These are phyloP conservation scores for Simplicillium sp. DNA, from an alignment of 2,329 filamentous ascomycete genomes.

Conservation along the genomic window DNA sequence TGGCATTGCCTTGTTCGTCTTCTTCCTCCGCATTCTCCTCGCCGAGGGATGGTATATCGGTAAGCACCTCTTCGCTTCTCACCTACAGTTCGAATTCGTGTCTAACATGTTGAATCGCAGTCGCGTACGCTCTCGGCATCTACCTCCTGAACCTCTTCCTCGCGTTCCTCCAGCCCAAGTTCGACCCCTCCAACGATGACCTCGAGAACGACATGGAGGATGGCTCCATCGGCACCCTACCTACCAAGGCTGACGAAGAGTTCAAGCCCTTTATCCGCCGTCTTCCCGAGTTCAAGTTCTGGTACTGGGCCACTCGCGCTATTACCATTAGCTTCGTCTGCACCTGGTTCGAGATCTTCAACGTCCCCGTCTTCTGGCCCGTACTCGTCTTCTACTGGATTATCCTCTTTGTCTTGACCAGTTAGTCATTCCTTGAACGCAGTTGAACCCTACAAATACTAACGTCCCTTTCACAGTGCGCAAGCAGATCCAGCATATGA, in stretches of 20 bases:
- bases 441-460: conserved; percentile 2
- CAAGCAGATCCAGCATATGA: conserved; percentile 99
- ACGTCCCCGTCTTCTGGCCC: conserved; percentile 98
- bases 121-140: conserved; percentile 95
- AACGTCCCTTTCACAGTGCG: conserved; percentile 55
- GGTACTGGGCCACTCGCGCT: conserved; percentile 89
- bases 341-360: conserved; percentile 90
- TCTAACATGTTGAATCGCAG: conserved; percentile 33
- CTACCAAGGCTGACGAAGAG: conserved; percentile 94
- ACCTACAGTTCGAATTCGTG: neutral
- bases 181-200: conserved; percentile 88
- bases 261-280: conserved; percentile 95
- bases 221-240: conserved; percentile 69
- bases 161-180: conserved; percentile 95
- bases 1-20: conserved; percentile 63
- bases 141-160: conserved; percentile 99
- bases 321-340: conserved; percentile 75
- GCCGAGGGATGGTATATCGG: conserved; percentile 99
- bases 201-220: conserved; percentile 96
- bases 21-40: conserved; percentile 81
- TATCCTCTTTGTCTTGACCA: conserved; percentile 90
- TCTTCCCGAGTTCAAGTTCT: conserved; percentile 99
- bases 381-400: conserved; percentile 98
- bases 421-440: conserved; percentile 44
- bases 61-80: conserved; percentile 26